These are phyloP conservation scores for Penicillium brasilianum DNA, from an alignment of 2,329 filamentous ascomycete genomes.

Conservation along the genomic window DNA sequence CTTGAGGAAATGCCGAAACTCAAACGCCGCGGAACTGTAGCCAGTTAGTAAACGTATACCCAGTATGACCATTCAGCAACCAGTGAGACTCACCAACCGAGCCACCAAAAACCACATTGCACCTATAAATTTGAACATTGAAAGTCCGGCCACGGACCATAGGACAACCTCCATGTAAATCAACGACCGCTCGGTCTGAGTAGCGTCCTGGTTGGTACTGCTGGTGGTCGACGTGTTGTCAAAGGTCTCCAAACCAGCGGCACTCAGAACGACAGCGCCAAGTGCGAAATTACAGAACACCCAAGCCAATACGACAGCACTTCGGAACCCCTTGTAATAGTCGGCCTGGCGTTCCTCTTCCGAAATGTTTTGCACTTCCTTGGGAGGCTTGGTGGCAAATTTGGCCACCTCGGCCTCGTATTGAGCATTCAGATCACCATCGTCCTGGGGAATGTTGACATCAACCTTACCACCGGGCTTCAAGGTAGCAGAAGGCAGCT, in stretches of 20 bases:
- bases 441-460: slow-evolving; percentile 81
- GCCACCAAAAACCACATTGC: slow-evolving; percentile 92
- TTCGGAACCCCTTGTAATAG: slow-evolving; percentile 96
- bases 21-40: slow-evolving; percentile 58
- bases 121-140: slow-evolving; percentile 84
- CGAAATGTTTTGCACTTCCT: slow-evolving; percentile 60
- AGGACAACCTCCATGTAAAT: slow-evolving; percentile 87
- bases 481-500: slow-evolving; percentile 83
- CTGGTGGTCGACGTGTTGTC: slow-evolving; percentile 32
- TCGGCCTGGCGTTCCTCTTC: slow-evolving; percentile 85
- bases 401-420: slow-evolving; percentile 83
- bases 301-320: slow-evolving; percentile 89
- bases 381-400: slow-evolving; percentile 75
- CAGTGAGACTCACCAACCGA: slow-evolving; percentile 70
- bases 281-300: slow-evolving; percentile 95
- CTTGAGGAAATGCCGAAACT: slow-evolving; percentile 22
- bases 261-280: slow-evolving; percentile 81
- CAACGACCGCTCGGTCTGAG: slow-evolving; percentile 65
- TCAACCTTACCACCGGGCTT: slow-evolving; percentile 97
- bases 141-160: slow-evolving; percentile 85
- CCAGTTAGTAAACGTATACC: slow-evolving; percentile 33
- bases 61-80: not conserved
- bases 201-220: slow-evolving; percentile 44
- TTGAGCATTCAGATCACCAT: slow-evolving; percentile 91
- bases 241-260: slow-evolving; percentile 78